Conservation (phyloP, 2,329 filamentous ascomycete genomes). For the Aspergillus alliaceus region DNA sequence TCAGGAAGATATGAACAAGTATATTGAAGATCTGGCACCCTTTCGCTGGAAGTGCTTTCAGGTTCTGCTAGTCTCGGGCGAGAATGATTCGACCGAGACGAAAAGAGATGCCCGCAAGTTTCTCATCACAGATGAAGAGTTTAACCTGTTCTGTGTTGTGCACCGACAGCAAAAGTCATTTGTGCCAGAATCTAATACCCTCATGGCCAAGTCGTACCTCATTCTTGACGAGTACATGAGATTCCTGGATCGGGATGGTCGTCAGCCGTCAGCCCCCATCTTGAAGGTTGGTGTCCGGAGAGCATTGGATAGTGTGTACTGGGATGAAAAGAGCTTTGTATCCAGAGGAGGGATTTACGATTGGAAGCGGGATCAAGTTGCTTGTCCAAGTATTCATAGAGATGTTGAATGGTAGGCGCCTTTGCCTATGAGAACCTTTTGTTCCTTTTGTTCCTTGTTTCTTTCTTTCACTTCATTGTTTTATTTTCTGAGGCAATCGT, state of each 20-base stretch:
- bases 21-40: constrained; percentile 43
- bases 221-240: constrained; percentile 54
- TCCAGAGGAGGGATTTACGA: neutral
- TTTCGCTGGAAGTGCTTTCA: constrained; percentile 61
- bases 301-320: neutral
- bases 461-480: no score
- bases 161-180: constrained; percentile 45
- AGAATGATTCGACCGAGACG: constrained; percentile 50
- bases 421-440: neutral
- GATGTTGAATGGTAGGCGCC: neutral
- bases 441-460: no score
- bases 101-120: constrained; percentile 47
- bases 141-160: constrained; percentile 9
- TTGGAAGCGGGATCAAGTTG: neutral
- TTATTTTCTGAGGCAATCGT: no score
- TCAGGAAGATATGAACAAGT: constrained; percentile 49
- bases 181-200: constrained; percentile 51
- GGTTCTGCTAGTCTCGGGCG: constrained; percentile 52
- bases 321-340: neutral
- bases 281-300: neutral
- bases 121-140: constrained; percentile 42
- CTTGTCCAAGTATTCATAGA: neutral
- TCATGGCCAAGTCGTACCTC: constrained; percentile 55
- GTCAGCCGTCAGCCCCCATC: neutral
- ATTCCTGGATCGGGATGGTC: constrained; percentile 36